phyloP scores from a whole-genome alignment of 164 flowering plant genomes.

The Tetrastigma voinierianum region DNA sequence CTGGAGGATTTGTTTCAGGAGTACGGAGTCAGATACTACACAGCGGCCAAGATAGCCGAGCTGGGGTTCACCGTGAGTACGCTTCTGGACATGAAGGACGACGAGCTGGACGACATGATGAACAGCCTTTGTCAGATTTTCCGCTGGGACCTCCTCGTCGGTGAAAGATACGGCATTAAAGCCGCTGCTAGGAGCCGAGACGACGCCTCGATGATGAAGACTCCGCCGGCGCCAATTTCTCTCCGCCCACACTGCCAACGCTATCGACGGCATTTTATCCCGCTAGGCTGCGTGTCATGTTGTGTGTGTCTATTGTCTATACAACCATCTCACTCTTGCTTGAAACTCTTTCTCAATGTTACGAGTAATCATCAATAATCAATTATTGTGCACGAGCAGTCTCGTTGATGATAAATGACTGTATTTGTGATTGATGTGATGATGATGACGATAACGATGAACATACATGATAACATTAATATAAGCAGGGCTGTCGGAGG shows the following conservation, averaged over 20 bases:
- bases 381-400: no score
- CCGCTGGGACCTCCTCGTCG: conserved; percentile 88
- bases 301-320: no score
- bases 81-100: conserved; percentile 84
- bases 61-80: conserved; percentile 92
- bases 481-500: conserved; percentile 81
- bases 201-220: conserved; percentile 72
- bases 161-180: conserved; percentile 91
- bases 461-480: no score
- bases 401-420: no score
- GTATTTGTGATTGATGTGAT: no score
- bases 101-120: conserved; percentile 97
- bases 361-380: no score
- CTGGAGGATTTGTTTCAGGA: conserved; percentile 82
- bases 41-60: conserved; percentile 94
- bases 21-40: conserved; percentile 83
- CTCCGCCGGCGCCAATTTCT: conserved; percentile 43
- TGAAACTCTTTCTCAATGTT: no score
- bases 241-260: conserved; percentile 36
- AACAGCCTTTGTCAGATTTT: conserved; percentile 73
- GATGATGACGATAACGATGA: no score
- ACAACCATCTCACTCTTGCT: no score
- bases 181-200: conserved; percentile 91
- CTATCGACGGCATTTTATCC: conserved; percentile 85
- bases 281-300: conserved; percentile 89